Conservation (phyloP, 1,139 yeast species). For the Debaryomyces fabryi region DNA sequence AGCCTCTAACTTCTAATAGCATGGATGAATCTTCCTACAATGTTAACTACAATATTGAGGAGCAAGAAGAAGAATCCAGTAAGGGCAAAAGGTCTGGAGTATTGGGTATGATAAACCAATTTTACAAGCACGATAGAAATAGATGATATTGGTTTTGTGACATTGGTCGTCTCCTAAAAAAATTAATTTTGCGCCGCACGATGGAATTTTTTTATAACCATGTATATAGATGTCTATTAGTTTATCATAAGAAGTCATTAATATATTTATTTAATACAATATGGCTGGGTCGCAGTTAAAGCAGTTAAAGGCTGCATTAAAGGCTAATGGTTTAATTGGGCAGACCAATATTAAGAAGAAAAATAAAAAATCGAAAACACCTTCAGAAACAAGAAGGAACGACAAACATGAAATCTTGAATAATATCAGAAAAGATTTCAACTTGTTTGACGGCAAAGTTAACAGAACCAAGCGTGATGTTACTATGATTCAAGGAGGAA, state of each 20-base stretch:
- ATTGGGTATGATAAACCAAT: constrained; percentile 79
- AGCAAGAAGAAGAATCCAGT: constrained; percentile 30
- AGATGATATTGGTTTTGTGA: constrained; percentile 15
- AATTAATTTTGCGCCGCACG: constrained; percentile 15
- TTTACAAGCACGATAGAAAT: constrained; percentile 61
- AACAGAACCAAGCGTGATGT: constrained; percentile 72
- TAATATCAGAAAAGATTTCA: constrained; percentile 77
- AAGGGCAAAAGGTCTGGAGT: constrained; percentile 60
- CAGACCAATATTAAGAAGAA: constrained; percentile 67
- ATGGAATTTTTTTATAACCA: constrained; percentile 11
- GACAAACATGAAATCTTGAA: constrained; percentile 59
- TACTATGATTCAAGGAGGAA: constrained; percentile 54
- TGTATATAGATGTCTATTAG: constrained; percentile 1
- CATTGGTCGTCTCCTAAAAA: neutral
- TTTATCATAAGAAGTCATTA: neutral
- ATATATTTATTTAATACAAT: constrained; percentile 1
- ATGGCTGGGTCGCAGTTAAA: constrained; percentile 95
- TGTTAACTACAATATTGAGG: constrained; percentile 36
- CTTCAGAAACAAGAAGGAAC: constrained; percentile 71
- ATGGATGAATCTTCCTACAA: constrained; percentile 31
- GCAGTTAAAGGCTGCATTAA: constrained; percentile 74
- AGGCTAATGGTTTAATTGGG: constrained; percentile 79
- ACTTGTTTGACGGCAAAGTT: constrained; percentile 82
- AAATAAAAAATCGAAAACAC: constrained; percentile 55
- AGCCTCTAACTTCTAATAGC: constrained; percentile 17